Percentiles rank a stretch among this genome's conserved stretches.
Conservation (phyloP, 305 asterid genomes). For the Fraxinus ornus region DNA sequence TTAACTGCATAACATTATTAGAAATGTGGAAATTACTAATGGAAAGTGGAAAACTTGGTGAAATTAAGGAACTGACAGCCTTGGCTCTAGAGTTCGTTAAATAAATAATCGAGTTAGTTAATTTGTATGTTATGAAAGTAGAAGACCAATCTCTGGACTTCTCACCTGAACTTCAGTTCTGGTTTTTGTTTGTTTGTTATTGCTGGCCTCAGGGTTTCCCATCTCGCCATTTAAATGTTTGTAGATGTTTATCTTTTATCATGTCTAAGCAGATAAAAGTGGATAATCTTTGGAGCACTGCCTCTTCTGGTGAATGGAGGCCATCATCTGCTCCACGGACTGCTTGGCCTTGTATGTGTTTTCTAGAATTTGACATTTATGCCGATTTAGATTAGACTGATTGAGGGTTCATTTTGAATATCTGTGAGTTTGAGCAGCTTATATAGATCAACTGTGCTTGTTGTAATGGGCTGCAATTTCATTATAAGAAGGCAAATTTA, state of each 20-base stretch:
- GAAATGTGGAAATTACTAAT: neutral
- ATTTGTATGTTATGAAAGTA: neutral
- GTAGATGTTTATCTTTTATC: slow-evolving; percentile 24
- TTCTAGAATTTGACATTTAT: slow-evolving; percentile 11
- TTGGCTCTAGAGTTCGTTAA: neutral
- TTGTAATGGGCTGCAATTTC: slow-evolving; percentile 10
- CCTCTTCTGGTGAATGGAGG: slow-evolving; percentile 85
- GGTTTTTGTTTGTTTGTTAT: neutral
- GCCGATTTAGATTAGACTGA: neutral
- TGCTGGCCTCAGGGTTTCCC: neutral
- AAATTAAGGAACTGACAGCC: neutral
- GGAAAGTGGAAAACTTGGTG: neutral
- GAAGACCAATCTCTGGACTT: neutral
- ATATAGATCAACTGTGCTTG: neutral
- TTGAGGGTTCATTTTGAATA: slow-evolving; percentile 6
- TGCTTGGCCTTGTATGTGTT: slow-evolving; percentile 81
- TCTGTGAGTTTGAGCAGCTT: neutral
- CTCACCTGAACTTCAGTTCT: neutral
- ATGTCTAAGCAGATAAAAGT: slow-evolving; percentile 55
- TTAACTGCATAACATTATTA: neutral
- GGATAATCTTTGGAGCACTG: slow-evolving; percentile 75
- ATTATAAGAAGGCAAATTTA: neutral
- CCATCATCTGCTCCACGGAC: slow-evolving; percentile 94
- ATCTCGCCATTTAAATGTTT: neutral
- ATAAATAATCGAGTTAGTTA: neutral